A percentile compares a stretch with the other conserved stretches of the same genome.
phyloP scores from a whole-genome alignment of 352 stramenopile species.

The Pythium dissotocum region DNA sequence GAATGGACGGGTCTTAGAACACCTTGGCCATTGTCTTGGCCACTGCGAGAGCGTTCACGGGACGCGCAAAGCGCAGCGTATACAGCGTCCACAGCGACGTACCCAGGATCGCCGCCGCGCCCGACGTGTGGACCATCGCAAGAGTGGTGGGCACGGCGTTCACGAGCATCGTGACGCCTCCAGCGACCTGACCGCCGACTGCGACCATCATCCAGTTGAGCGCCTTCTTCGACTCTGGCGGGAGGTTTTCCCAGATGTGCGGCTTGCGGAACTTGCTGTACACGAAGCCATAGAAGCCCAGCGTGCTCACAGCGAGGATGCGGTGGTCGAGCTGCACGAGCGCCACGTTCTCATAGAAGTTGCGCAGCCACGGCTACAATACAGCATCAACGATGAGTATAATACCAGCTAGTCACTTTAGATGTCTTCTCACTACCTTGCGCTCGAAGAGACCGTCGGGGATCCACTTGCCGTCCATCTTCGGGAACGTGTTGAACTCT shows the following conservation, averaged over 20 bases:
- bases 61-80: slow-evolving; percentile 61
- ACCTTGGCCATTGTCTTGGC: slow-evolving; percentile 27
- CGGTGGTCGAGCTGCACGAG: slow-evolving; percentile 97
- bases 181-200: slow-evolving; percentile 69
- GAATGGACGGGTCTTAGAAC: slow-evolving; percentile 10
- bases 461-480: slow-evolving; percentile 91
- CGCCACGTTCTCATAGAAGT: slow-evolving; percentile 96
- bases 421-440: slow-evolving; percentile 26
- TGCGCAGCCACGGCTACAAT: slow-evolving; percentile 78
- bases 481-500: slow-evolving; percentile 97
- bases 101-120: slow-evolving; percentile 50
- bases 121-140: slow-evolving; percentile 91
- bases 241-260: slow-evolving; percentile 69
- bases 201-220: slow-evolving; percentile 60
- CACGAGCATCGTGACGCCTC: slow-evolving; percentile 95
- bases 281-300: slow-evolving; percentile 53
- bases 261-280: slow-evolving; percentile 59
- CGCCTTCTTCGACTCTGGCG: slow-evolving; percentile 53
- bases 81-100: slow-evolving; percentile 72
- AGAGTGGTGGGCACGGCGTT: slow-evolving; percentile 94
- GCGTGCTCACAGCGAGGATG: slow-evolving; percentile 88
- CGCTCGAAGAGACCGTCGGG: slow-evolving; percentile 70
- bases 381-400: background rate
- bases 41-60: slow-evolving; percentile 32
- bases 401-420: background rate